A percentile compares a stretch with the other conserved stretches of the same genome.
Conservation (phyloP, 2,329 filamentous ascomycete genomes). For the Emydomyces testavorans region DNA sequence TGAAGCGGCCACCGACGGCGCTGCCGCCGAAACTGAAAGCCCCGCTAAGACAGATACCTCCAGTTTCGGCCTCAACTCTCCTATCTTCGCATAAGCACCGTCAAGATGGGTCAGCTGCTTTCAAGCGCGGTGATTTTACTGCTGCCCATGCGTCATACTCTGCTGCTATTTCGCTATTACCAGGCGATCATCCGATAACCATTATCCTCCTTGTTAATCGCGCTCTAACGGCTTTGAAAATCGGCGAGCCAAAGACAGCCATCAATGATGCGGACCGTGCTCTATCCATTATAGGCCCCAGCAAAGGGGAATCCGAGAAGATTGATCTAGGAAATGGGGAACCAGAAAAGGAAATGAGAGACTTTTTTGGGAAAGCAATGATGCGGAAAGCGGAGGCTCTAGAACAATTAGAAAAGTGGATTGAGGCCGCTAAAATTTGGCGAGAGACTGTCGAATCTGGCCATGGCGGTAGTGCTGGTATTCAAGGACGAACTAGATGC, state of each 20-base stretch:
- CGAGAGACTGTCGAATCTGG: conserved; percentile 69
- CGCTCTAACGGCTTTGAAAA: conserved; percentile 79
- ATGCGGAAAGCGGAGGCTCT: conserved; percentile 91
- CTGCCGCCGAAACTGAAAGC: conserved; percentile 40
- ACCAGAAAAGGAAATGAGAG: conserved; percentile 71
- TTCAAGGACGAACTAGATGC: conserved; percentile 77
- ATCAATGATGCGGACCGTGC: conserved; percentile 75
- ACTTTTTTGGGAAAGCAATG: conserved; percentile 85
- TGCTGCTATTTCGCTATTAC: conserved; percentile 61
- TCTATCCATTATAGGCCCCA: conserved; percentile 64
- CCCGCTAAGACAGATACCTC: conserved; percentile 45
- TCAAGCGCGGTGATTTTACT: conserved; percentile 88
- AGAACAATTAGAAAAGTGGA: conserved; percentile 91
- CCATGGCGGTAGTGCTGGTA: conserved; percentile 71
- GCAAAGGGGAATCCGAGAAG: conserved; percentile 65
- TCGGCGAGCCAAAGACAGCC: conserved; percentile 78
- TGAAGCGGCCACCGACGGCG: conserved; percentile 36
- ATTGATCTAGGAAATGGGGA: conserved; percentile 58
- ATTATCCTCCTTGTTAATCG: conserved; percentile 89
- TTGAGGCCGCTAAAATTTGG: conserved; percentile 71
- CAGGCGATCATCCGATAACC: conserved; percentile 64
- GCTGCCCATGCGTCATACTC: conserved; percentile 75
- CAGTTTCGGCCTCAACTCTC: conserved; percentile 56
- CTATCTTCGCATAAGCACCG: conserved; percentile 68
- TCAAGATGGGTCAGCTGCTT: conserved; percentile 70